A percentile compares a stretch with the other conserved stretches of the same genome.
phyloP scores from a whole-genome alignment of 2,329 filamentous ascomycete species.

The Capronia coronata region DNA sequence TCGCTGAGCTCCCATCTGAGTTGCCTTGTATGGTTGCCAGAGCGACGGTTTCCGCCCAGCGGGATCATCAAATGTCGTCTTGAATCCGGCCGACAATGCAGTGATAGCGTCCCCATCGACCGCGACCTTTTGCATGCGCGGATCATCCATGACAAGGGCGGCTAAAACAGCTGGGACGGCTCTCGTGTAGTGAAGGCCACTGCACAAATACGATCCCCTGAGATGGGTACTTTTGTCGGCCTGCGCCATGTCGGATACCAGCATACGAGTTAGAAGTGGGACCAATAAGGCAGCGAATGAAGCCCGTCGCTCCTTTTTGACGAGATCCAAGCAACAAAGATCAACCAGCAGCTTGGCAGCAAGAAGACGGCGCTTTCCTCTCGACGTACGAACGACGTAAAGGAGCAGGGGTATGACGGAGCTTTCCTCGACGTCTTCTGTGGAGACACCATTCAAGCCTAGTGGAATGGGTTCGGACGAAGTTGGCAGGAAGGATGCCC shows the following conservation, averaged over 20 bases:
- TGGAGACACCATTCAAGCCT: constrained; percentile 35
- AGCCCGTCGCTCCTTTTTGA: constrained; percentile 57
- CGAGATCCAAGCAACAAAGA: constrained; percentile 62
- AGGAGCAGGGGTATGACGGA: constrained; percentile 69
- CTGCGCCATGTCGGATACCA: constrained; percentile 42
- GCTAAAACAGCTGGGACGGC: constrained; percentile 70
- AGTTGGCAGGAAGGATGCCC: constrained; percentile 33
- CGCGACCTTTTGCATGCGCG: constrained; percentile 72
- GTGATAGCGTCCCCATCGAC: constrained; percentile 62
- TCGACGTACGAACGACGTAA: constrained; percentile 52
- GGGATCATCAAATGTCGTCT: constrained; percentile 58
- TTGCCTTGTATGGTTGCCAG: constrained; percentile 23
- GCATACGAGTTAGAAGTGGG: constrained; percentile 61
- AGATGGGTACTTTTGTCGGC: constrained; percentile 34
- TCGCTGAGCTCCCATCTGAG: constrained; percentile 4
- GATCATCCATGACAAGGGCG: constrained; percentile 69
- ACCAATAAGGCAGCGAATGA: constrained; percentile 62
- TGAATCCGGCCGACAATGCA: constrained; percentile 57
- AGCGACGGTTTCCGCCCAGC: constrained; percentile 34
- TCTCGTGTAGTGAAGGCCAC: constrained; percentile 37
- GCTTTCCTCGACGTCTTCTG: constrained; percentile 58
- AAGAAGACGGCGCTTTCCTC: constrained; percentile 57
- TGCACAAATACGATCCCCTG: constrained; percentile 12
- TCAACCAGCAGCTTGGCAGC: constrained; percentile 63
- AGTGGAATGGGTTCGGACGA: constrained; percentile 25